Evolutionary conservation across 2,329 filamentous ascomycete genomes (phyloP), one percentile per base, ranked within the genome.

Genomic region (Kalmusia sp.): DNA sequence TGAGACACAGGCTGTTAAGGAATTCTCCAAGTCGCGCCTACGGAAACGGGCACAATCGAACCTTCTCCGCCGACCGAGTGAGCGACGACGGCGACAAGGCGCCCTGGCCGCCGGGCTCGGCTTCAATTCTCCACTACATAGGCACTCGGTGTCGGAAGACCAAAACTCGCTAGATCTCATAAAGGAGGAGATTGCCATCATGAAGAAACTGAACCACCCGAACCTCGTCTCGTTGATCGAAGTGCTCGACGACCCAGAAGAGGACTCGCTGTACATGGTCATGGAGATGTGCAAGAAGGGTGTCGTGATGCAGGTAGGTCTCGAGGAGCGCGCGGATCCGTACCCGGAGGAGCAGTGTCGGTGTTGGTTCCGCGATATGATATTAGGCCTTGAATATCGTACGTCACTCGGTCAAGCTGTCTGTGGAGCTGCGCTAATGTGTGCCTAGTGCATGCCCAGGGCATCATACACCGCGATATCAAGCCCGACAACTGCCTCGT

Each of bases 221-320:
- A 99, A 98, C 69, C 80, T 99, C n/a, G 93, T 98, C 12, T 87
- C 90, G 39, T 79, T 99, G 45, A 91, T 96, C 61, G 95, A 99
- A 76, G 95, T 99, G 3, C 80, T 99, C 46, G 95, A 98, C 71
- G 95, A 98, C 69, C 93, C 95, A 0, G 88, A 93, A 41, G 92
- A 97, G 70, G 95, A 99, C 74, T 96, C 93, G 3, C 78, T 99
- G 11, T 99, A 97, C 77, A 98, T 99, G 91, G 95, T 99, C 19
- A 84, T 99, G 74, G 95, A 99, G 74, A 96, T 97, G 91, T 99
- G 95, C 79, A 95, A 96, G 70, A 97, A 97, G 73, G 95, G 95
- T 1, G 93, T 97, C 19, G 86, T 97, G 46, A 98, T 98, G 93
- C 93, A 93, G 68, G 91, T 99, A 50, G 92, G 91, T 3, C 78